A percentile compares a stretch with the other conserved stretches of the same genome.
phyloP scores from a whole-genome alignment of 768 basidiomycete species.

The Arthromyces matolae region DNA sequence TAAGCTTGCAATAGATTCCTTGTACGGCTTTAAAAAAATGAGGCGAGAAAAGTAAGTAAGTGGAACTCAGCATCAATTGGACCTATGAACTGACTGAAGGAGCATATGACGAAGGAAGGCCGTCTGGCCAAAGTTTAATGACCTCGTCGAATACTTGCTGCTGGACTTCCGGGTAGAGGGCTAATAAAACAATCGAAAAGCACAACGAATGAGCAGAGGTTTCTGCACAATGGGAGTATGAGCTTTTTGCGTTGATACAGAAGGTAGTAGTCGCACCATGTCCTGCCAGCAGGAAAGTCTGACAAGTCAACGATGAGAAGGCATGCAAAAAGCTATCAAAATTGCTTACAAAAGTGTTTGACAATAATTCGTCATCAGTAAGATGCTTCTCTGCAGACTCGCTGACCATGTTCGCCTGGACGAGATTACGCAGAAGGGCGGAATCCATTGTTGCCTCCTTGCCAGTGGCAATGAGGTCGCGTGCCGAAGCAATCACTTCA shows the following conservation, averaged over 20 bases:
- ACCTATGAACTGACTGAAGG: conserved; percentile 32
- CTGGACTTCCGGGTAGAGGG: conserved; percentile 49
- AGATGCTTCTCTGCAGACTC: conserved; percentile 28
- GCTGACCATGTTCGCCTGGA: conserved; percentile 43
- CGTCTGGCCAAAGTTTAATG: conserved; percentile 35
- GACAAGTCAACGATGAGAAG: background rate
- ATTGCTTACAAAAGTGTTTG: conserved; percentile 43
- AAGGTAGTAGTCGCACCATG: conserved; percentile 32
- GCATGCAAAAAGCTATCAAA: background rate
- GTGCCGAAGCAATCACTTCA: conserved; percentile 36
- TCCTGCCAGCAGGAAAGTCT: conserved; percentile 49
- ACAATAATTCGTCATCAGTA: conserved; percentile 44
- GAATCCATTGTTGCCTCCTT: conserved; percentile 25
- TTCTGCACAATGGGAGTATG: conserved; percentile 26
- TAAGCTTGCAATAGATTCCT: conserved; percentile 33
- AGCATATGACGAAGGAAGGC: conserved; percentile 21
- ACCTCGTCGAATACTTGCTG: conserved; percentile 42
- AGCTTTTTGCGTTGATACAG: background rate
- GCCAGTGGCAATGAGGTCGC: conserved; percentile 29
- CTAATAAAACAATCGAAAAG: conserved; percentile 41
- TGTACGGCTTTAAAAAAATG: conserved; percentile 31
- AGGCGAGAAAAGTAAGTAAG: background rate
- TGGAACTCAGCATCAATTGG: background rate
- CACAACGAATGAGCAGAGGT: conserved; percentile 43
- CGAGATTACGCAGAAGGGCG: conserved; percentile 41